Base-by-base conservation (phyloP, 495 filamentous ascomycete species). In the Evernia prunastri region DNA sequence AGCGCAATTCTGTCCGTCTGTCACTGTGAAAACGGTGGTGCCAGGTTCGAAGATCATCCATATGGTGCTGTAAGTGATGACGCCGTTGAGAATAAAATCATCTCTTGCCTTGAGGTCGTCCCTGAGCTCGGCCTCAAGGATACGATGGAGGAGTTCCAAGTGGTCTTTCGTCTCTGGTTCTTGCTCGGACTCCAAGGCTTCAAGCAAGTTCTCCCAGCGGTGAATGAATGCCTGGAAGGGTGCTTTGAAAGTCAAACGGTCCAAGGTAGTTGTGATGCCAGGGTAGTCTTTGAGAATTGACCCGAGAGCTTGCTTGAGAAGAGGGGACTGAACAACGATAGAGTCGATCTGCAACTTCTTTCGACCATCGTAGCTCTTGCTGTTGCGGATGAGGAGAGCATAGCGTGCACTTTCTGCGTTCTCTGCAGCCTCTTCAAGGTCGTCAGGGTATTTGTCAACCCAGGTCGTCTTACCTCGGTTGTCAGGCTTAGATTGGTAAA, bases 151-250 rank as follows among this genome's bases (percentile, higher is more conserved):
- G 0, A 89, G 71, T 29, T 80, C 75, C n/a, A 83, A 76, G 70
- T 89, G 85, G 49, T 76, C 72, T 65, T 80, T 82, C 2, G 80
- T 79, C 37, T 75, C 74, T 12, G 71, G 66, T 37, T 86, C 82
- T 11, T 70, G 35, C 56, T 82, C 79, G 10, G 79, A 73, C 12
- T 80, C 69, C 31, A 81, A 73, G 47, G 80, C 80, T 18, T 75
- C 62, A 23, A 72, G 63, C 51, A 91, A 78, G 39, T 79, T 74
- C 6, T 76, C 68, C 87, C 87, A 91, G 29, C 87, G 80, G 72
- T 90, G 84, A 43, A 90, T 81, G 43, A 90, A 82, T 0, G 84
- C 82, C 70, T 82, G 72, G 70, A 89, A 89, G 0, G 83, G 84
- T 0, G 76, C 77, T 23, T 71, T 71, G 68, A 89, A 87, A 56